Evolutionary conservation across 176 grass and related monocot species (phyloP).

Genomic region (Oryza brachyantha): DNA sequence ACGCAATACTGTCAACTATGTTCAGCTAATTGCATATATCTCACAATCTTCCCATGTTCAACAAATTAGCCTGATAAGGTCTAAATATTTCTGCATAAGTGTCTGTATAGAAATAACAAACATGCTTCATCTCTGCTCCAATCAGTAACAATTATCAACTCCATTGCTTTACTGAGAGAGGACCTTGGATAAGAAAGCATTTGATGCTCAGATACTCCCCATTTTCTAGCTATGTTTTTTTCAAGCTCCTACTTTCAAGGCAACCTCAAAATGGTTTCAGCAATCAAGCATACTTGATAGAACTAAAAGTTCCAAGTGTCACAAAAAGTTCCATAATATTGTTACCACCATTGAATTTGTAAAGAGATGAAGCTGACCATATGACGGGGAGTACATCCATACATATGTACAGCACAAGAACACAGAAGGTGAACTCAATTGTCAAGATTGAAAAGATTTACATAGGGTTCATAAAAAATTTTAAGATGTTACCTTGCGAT

Average conservation of each 20-base stretch:
- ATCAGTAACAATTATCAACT: neutral
- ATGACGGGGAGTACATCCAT: neutral
- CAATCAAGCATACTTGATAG: no score
- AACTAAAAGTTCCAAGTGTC: no score
- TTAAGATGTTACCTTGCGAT: slow-evolving; percentile 78
- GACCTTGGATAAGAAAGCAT: neutral
- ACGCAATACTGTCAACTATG: neutral
- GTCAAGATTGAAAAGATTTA: slow-evolving; percentile 1
- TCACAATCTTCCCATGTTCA: neutral
- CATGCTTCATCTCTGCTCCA: slow-evolving; percentile 11
- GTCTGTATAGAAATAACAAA: slow-evolving; percentile 9
- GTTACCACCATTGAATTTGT: neutral
- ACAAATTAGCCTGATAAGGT: neutral
- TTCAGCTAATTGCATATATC: neutral
- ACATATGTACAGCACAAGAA: slow-evolving; percentile 8
- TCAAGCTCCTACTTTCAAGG: neutral
- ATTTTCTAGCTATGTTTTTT: slow-evolving; percentile 6
- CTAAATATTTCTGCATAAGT: neutral
- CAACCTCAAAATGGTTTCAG: slow-evolving; percentile 1
- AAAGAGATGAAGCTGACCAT: slow-evolving; percentile 15
- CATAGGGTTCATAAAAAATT: neutral
- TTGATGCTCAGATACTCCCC: neutral
- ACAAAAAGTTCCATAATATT: neutral
- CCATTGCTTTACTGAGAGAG: neutral
- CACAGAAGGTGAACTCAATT: neutral